Percentiles rank a stretch among this genome's conserved stretches.
phyloP scores from a whole-genome alignment of 352 stramenopile species.

The Phytophthora sansomeana region DNA sequence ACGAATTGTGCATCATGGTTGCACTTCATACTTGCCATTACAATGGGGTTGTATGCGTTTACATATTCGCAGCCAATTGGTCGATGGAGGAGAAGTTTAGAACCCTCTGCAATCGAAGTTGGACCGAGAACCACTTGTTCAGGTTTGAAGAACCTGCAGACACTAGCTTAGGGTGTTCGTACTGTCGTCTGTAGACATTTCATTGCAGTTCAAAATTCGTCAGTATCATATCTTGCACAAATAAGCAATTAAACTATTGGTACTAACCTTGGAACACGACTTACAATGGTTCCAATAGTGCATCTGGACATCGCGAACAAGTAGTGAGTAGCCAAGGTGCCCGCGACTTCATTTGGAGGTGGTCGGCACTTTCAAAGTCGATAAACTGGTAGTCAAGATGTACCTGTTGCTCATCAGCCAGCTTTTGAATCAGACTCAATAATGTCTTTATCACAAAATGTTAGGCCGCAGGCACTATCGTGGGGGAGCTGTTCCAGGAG shows the following conservation, averaged over 20 bases:
- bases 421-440: background rate
- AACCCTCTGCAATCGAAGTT: background rate
- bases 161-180: conserved; percentile 15
- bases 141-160: conserved; percentile 35
- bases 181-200: conserved; percentile 11
- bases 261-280: conserved; percentile 34
- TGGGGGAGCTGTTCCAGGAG: conserved; percentile 3
- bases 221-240: no score
- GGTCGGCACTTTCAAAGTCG: conserved; percentile 17
- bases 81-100: conserved; percentile 7
- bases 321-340: background rate
- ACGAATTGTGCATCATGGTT: conserved; percentile 39
- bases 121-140: background rate
- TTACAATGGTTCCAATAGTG: conserved; percentile 27
- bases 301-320: conserved; percentile 18
- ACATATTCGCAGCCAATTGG: conserved; percentile 36
- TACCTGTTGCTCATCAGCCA: background rate
- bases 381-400: no score
- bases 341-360: background rate
- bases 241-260: no score
- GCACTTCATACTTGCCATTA: conserved; percentile 33
- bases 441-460: conserved; percentile 9
- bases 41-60: conserved; percentile 31
- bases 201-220: no score
- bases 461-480: background rate